Evolutionary conservation across 73 alveolate species (phyloP), one percentile per base, ranked within the genome.

Genomic region (Breviolum minutum): DNA sequence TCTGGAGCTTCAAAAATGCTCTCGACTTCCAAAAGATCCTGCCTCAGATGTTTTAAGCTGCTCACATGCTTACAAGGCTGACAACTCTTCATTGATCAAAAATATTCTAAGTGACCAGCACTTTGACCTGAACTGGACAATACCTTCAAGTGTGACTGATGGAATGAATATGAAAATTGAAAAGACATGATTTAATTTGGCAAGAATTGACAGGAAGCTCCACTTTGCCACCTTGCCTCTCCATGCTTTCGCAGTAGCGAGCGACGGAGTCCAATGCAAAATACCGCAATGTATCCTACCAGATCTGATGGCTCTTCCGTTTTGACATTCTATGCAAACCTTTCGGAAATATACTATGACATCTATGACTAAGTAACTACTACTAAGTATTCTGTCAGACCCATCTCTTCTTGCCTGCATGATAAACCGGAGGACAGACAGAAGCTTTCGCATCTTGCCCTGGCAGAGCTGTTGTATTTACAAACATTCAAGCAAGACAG

Each of bases 371-470:
- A 10, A 8, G 54, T 24, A 26, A 22, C 19, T 16, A 79, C n/a
- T 79, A 77, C 81, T 71, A 9, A 0, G 89, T 19, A 3, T 48
- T 30, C 89, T 83, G 71, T 6, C 17, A 22, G 24, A 68, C 17
- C 77, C 24, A 22, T 14, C n/a, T 17, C 17, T 68, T 14, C 24
- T 14, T 68, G 73, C 99, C 99, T 99, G 99, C 99, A 99, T 99
- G 93, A 99, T 91, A 84, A 99, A 99, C 91, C 99, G 99, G 94
- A 99, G 99, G 70, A 99, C 99, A 30, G 99, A 99, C 99, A 99
- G 99, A 99, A 99, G 99, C 99, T 99, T 99, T 99, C 99, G 99
- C 87, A 99, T 95, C 99, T 99, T 99, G 91, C 99, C 99, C 99
- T 99, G 99, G 89, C 99, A 8, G 24, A 32, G 29, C 5, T 14